Evolutionary conservation across 257 asterid genomes (phyloP), one percentile per base, ranked within the genome.

Genomic region (Echium plantagineum): DNA sequence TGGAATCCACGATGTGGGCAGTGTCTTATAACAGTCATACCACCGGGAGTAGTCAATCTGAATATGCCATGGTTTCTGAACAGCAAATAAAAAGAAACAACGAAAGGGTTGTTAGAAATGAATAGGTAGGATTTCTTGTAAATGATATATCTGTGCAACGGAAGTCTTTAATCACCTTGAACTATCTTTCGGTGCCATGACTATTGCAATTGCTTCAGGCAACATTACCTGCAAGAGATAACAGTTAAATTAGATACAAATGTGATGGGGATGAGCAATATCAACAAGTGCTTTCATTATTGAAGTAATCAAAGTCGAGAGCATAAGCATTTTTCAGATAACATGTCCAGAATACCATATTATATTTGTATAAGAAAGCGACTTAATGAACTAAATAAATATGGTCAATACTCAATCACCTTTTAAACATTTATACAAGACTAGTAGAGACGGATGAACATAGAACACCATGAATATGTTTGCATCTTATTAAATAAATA

Each of bases 1-100:
- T 90, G 98, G 70, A 90, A 90, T 64, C 98, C 96, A 5, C 98
- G 94, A 72, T 75, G 78, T 15, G 96, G 96, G 72, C 98, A 90
- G 19, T 85, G 95, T 72, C 96, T 84, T 63, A 90, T 84, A 20
- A 83, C 93, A 1, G 87, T 77, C 96, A 90, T 85, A 58, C 98
- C 98, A 64, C 98, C 96, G 24, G 95, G 81, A 26, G 87, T 66
- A 26, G 83, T 87, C 75, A 87, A 72, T 62, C 96, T 81, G 75
- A 90, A 90, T 59, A 90, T 90, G 64, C 98, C 98, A 73, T 87
- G 96, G 5, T 15, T 87, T 72, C 98, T 90, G 83, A 60, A 51
- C 46, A 56, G 24, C 15, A 57, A 48, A 58, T 54, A 26, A 17
- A 30, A 28, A 28, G 32, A 28, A 28, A 28, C 32, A 28, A 28